Base-by-base conservation (phyloP, 805 yeast genomes). In the Kregervanrija pseudodelftensis region DNA sequence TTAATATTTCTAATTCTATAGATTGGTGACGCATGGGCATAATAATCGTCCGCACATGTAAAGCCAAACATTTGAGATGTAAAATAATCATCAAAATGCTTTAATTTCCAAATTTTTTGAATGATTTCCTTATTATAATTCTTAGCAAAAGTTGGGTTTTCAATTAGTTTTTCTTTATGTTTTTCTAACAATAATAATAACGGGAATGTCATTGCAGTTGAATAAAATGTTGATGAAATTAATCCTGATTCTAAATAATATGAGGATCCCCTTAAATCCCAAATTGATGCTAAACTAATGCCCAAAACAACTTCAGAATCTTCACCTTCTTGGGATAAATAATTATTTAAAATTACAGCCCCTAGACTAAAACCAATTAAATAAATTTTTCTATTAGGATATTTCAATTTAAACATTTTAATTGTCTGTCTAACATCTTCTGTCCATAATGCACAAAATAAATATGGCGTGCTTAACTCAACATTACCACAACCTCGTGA, bases 301-400 rank as follows among this genome's bases (percentile, higher is more conserved):
- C 85, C 89, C 22, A 82, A 78, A 31, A 67, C 66, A 33, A 79
- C 58, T 13, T 65, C 64, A 22, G 68, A 60, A n/a, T 67, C 56
- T 1, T 65, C 72, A 10, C 75, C 77, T 51, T 79, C 80, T 55
- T 77, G 82, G 9, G 89, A 91, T 15, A 86, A 58, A 60, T 80
- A 86, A 57, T 86, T 87, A 30, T 84, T 73, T 48, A 85, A 66
- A 31, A 86, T 72, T 3, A 81, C 72, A 0, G 84, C 90, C 2
- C 95, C 95, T 43, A 86, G 72, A n/a, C 90, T 82, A 56, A 81
- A 82, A 3, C 95, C 95, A n/a, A 77, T 78, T 31, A 81, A 73
- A 56, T 74, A 80, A 46, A 84, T 76, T 16, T 76, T 67, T n/a
- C 86, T 76, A 42, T 71, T 64, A 1, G 95, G 91, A 57, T 70